Evolutionary conservation across 2,329 filamentous ascomycete genomes (phyloP).

Genomic region (Arthrobotrys pseudoclavata): DNA sequence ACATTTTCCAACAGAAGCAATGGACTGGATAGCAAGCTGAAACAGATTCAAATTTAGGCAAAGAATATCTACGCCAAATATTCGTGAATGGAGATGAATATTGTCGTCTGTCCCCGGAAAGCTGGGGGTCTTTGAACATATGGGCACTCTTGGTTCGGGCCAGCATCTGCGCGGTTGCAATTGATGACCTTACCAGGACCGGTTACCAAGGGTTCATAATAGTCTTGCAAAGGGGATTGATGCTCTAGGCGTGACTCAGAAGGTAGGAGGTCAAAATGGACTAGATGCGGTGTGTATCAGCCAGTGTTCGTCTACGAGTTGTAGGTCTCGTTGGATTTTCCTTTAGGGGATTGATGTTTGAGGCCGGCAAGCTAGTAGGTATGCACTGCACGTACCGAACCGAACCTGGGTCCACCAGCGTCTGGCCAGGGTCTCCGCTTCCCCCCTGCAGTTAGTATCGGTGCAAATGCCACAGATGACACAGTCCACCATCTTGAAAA

Average conservation of each 20-base stretch:
- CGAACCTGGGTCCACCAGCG: conserved; percentile 28
- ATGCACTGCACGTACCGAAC: conserved; percentile 30
- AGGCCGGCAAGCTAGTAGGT: too few relatives aligned
- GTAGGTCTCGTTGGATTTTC: not conserved
- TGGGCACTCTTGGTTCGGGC: not conserved
- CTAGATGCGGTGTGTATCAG: not conserved
- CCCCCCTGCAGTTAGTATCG: not conserved
- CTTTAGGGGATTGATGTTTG: too few relatives aligned
- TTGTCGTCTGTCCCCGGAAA: not conserved
- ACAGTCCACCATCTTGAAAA: conserved; percentile 2
- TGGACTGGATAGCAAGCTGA: conserved; percentile 38
- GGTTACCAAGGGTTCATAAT: conserved; percentile 1
- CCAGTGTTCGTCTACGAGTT: not conserved
- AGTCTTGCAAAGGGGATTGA: not conserved
- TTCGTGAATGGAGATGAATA: not conserved
- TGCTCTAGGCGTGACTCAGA: too few relatives aligned
- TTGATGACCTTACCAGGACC: not conserved
- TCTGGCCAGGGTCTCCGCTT: not conserved
- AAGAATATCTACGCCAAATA: not conserved
- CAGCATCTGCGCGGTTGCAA: too few relatives aligned
- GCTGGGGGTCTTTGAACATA: not conserved
- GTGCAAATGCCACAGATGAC: conserved; percentile 27
- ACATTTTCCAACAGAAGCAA: conserved; percentile 32
- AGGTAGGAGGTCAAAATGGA: conserved; percentile 15
- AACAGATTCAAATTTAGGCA: not conserved